Percentiles rank a stretch among this genome's conserved stretches.
phyloP scores from a whole-genome alignment of 345 rosid species.

The Corchorus olitorius region DNA sequence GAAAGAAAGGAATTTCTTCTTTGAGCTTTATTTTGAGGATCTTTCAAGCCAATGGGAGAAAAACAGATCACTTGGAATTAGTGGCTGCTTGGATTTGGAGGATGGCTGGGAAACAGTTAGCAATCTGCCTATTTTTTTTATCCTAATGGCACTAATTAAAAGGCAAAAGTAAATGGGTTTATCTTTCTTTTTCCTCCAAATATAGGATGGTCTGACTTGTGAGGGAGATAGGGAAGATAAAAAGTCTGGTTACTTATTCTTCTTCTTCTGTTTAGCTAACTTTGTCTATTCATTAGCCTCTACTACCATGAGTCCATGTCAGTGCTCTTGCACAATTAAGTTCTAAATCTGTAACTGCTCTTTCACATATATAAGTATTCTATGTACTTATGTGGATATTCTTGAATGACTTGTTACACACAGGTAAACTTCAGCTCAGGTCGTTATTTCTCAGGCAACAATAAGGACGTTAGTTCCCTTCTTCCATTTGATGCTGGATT shows the following conservation, averaged over 20 bases:
- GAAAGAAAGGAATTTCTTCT: conserved; percentile 11
- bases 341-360: not conserved
- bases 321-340: not conserved
- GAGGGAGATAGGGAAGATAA: not conserved
- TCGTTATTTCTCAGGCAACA: conserved; percentile 66
- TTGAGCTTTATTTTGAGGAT: conserved; percentile 4
- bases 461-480: conserved; percentile 41
- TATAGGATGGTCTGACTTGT: not conserved
- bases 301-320: too few relatives aligned
- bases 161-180: not conserved
- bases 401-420: conserved; percentile 22
- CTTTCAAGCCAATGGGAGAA: conserved; percentile 1
- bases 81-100: not conserved
- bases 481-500: conserved; percentile 98
- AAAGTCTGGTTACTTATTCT: not conserved
- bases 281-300: too few relatives aligned
- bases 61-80: not conserved
- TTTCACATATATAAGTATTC: not conserved
- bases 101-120: not conserved
- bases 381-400: not conserved
- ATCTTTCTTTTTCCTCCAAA: not conserved
- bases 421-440: conserved; percentile 99
- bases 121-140: not conserved
- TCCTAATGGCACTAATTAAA: not conserved
- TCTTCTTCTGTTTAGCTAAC: not conserved